Evolutionary conservation across 2,329 filamentous ascomycete species (phyloP), one percentile per base, ranked within the genome.

Genomic region (Pseudogymnoascus pannorum): DNA sequence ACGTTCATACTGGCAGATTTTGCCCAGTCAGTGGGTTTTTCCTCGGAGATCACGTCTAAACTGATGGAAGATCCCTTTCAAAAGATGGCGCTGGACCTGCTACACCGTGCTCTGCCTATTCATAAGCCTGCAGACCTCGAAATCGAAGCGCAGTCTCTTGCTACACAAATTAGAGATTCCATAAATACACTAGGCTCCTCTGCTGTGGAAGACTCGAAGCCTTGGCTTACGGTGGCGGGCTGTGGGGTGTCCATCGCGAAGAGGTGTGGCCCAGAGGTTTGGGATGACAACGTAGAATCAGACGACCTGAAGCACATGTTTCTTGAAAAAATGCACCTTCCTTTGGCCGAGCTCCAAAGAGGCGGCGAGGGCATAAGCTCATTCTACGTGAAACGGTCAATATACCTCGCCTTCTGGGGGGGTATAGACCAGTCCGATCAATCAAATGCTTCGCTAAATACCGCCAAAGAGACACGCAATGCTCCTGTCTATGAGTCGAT

Each of bases 331-430:
- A 60, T 64, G 57, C 51, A 64, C 33, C 51, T 57, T 35, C 63
- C 54, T 35, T 22, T 63, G 14, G 31, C 44, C 11, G 35, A 58
- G 9, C 58, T 61, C 29, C 18, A 58, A 22, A 61, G 36, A 29
- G 16, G 22, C 26, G 58, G 63, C 22, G 40, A 64, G 22, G 58
- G 61, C 22, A 63, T 64, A 33, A 64, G 63, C 59, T 64, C 63
- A 24, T 64, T 64, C 48, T 64, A 59, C 58, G 38, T 64, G 14
- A 64, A 64, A 26, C 48, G 59, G 14, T 64, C 54, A 59, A 40
- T 58, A 57, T 48, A 64, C 59, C 40, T 62, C 26, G 61, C 59
- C 22, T 64, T 64, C 42, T 64, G 61, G 44, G 58, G 58, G 61
- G 16, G 22, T 36, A 1, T 35, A 11, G 31, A 35, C 8, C 11